Evolutionary conservation across 192 early-diverging fungal genomes (phyloP), one percentile per base, ranked within the genome.

Genomic region (Chytriomyces hyalinus): DNA sequence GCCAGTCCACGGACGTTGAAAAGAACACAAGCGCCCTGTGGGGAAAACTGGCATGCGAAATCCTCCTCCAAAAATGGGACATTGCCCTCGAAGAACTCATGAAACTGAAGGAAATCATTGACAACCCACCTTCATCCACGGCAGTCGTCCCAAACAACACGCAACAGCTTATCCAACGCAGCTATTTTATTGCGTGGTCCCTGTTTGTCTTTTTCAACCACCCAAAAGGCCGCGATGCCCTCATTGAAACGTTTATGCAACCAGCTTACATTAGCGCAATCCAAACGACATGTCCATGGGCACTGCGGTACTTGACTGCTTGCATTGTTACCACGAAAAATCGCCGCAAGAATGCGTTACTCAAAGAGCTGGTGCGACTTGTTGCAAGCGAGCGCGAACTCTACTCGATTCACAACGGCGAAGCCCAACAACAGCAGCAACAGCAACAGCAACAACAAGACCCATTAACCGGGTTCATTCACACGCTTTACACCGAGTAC

Each of bases 201-300:
- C 89, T 98, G 69, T 98, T 98, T 85, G 96, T 98, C 51, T 98
- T 96, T 88, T 98, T 98, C 86, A 97, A 97, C 87, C 97, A 98
- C 84, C 93, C 96, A 69, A 94, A 94, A 83, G 95, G 97, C 44
- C 93, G 94, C 65, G 96, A 98, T 84, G 94, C 89, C 76, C 92
- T 98, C 73, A 88, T 96, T 59, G 97, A 98, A 81, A 89, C 96
- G 78, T 95, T 97, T 86, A 87, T 98, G 81, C 86, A 90, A 73
- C 92, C 95, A 65, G 88, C 89, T 73, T 98, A 99, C 86, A 90
- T 97, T 83, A 99, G 96, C 91, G 95, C 96, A 6, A 97, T 99
- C 80, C 96, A 99, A 83, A 97, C 94, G 17, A 87, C 95, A 5
- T 97, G 95, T 76, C 97, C 97, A 53, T 97, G 96, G 95, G 92